A percentile compares a stretch with the other conserved stretches of the same genome.
Conservation (phyloP, 352 stramenopile species). For the Bremia lactucae region DNA sequence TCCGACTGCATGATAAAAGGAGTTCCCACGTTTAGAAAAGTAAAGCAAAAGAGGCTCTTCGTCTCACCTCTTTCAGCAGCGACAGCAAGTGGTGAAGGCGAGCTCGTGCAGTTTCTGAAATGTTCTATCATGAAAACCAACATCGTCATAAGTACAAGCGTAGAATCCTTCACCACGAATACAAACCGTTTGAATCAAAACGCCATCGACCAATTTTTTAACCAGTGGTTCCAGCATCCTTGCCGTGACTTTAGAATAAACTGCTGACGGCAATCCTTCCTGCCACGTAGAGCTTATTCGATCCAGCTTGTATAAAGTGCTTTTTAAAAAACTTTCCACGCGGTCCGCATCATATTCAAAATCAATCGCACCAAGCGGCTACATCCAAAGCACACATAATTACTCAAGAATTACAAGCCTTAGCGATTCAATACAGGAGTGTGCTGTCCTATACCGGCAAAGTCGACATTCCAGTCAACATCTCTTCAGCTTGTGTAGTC, state of each 20-base stretch:
- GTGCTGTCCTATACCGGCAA: slow-evolving; percentile 36
- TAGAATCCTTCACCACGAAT: background rate
- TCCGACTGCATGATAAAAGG: slow-evolving; percentile 28
- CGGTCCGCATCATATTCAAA: slow-evolving; percentile 22
- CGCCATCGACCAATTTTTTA: slow-evolving; percentile 35
- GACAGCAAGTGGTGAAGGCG: slow-evolving; percentile 38
- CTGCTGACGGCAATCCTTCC: slow-evolving; percentile 35
- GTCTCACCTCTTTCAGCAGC: slow-evolving; percentile 38
- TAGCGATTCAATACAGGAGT: too few species aligned
- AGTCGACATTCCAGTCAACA: slow-evolving; percentile 23
- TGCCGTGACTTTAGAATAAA: slow-evolving; percentile 49
- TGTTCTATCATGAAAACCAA: slow-evolving; percentile 25
- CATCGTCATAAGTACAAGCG: background rate
- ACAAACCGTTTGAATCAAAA: slow-evolving; percentile 39
- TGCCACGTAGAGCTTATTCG: slow-evolving; percentile 47
- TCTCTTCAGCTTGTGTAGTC: slow-evolving; percentile 30
- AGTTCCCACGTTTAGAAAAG: too few species aligned
- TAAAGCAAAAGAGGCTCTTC: too few species aligned
- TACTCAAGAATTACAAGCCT: too few species aligned
- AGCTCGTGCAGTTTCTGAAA: slow-evolving; percentile 29
- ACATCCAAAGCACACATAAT: too few species aligned
- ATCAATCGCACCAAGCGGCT: slow-evolving; percentile 36
- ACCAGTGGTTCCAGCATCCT: slow-evolving; percentile 47
- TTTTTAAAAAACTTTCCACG: slow-evolving; percentile 50
- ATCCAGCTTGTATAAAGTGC: slow-evolving; percentile 53